Percentiles rank a stretch among this genome's conserved stretches.
Conservation (phyloP, 371 early-diverging fungal genomes). For the Mucor lusitanicus region DNA sequence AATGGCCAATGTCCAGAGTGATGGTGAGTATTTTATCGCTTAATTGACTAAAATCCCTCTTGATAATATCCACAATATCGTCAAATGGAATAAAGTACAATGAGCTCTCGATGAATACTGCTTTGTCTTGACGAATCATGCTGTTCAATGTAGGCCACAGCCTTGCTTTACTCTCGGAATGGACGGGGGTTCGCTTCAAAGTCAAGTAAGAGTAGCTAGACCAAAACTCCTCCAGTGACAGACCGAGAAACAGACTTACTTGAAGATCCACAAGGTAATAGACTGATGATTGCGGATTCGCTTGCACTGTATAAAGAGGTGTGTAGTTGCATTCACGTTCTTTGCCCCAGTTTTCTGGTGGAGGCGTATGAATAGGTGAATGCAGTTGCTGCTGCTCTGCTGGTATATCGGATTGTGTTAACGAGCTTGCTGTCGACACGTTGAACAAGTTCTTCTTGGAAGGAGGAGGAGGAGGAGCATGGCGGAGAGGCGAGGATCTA, state of each 20-base stretch:
- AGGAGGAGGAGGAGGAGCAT: conserved; percentile 13
- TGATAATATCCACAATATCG: conserved; percentile 59
- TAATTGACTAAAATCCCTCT: conserved; percentile 59
- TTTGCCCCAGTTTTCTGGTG: conserved; percentile 40
- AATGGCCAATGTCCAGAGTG: conserved; percentile 58
- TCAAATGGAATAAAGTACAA: conserved; percentile 69
- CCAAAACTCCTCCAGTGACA: conserved; percentile 49
- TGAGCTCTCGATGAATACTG: conserved; percentile 55
- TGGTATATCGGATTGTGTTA: background rate
- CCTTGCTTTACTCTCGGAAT: conserved; percentile 53
- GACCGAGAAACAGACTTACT: conserved; percentile 59
- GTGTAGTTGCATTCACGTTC: conserved; percentile 27
- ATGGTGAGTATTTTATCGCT: conserved; percentile 66
- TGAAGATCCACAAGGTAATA: conserved; percentile 72
- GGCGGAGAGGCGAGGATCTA: background rate
- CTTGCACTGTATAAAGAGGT: conserved; percentile 67
- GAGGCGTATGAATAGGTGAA: conserved; percentile 48
- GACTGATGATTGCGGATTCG: conserved; percentile 17
- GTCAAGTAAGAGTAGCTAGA: conserved; percentile 54
- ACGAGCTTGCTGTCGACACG: background rate
- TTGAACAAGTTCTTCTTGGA: conserved; percentile 3
- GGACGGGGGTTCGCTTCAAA: conserved; percentile 22
- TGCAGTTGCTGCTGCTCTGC: conserved; percentile 9
- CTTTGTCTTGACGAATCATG: conserved; percentile 35
- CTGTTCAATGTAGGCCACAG: conserved; percentile 67